A percentile compares a stretch with the other conserved stretches of the same genome.
phyloP scores from a whole-genome alignment of 2,329 filamentous ascomycete genomes.

The Helicocarpus griseus region DNA sequence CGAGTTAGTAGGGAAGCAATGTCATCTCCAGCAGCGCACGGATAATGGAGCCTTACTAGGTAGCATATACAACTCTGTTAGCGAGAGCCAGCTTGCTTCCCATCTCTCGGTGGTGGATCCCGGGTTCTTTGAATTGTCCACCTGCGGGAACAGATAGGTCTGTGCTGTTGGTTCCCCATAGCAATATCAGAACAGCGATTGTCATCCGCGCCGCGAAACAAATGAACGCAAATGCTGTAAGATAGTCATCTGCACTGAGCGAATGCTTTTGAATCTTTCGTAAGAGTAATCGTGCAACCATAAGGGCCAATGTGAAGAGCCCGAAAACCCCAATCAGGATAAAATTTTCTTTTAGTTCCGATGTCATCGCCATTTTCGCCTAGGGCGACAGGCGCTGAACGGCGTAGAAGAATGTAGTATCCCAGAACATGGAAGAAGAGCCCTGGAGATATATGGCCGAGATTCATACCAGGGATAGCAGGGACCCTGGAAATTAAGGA shows the following conservation, averaged over 20 bases:
- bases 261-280: slow-evolving; percentile 4
- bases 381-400: neutral
- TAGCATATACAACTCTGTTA: slow-evolving; percentile 15
- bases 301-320: slow-evolving; percentile 1
- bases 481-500: neutral
- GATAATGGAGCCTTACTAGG: slow-evolving; percentile 9
- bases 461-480: neutral
- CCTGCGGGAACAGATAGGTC: neutral
- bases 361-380: neutral
- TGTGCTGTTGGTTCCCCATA: slow-evolving; percentile 8
- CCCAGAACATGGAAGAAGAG: neutral
- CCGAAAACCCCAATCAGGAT: slow-evolving; percentile 7
- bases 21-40: neutral
- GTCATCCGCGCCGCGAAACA: neutral
- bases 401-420: neutral
- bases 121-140: neutral
- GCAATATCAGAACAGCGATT: slow-evolving; percentile 2
- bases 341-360: neutral
- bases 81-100: slow-evolving; percentile 17
- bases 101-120: slow-evolving; percentile 7
- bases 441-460: neutral
- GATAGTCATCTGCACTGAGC: slow-evolving; percentile 5
- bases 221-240: slow-evolving; percentile 7
- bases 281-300: slow-evolving; percentile 5
- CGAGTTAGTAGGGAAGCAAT: neutral